These are phyloP conservation scores for Pseudogymnoascus sp. DNA, from an alignment of 2,329 filamentous ascomycete species.

Conservation along the genomic window DNA sequence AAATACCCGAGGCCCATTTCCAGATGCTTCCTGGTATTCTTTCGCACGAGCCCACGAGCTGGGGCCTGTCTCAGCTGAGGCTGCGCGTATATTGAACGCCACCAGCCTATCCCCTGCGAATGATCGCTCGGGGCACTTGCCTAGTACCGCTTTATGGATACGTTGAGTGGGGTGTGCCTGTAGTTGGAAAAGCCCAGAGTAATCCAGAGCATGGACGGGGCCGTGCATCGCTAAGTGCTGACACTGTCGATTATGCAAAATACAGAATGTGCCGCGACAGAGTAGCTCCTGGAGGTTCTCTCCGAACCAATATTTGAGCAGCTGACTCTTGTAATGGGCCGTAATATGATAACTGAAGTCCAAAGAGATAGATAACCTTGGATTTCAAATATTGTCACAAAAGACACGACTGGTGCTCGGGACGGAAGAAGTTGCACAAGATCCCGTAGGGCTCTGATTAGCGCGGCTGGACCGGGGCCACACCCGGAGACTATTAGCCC, in stretches of 20 bases:
- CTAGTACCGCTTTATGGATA: neutral
- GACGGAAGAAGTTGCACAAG: neutral
- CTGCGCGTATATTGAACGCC: neutral
- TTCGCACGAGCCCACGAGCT: neutral
- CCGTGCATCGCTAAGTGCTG: neutral
- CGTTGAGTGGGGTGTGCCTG: neutral
- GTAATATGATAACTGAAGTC: neutral
- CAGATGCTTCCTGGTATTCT: neutral
- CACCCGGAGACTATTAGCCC: neutral
- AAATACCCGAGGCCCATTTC: neutral
- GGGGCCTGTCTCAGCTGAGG: neutral
- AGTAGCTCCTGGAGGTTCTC: neutral
- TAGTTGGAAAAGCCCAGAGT: neutral
- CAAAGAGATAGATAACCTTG: neutral
- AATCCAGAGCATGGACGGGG: neutral
- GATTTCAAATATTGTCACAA: neutral
- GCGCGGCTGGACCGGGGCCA: neutral
- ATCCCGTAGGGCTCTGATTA: neutral
- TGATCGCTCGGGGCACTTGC: neutral
- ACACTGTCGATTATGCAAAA: neutral
- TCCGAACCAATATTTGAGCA: neutral
- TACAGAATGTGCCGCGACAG: neutral
- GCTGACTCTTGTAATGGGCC: neutral
- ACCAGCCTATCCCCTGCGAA: neutral
- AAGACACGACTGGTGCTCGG: neutral